phyloP scores from a whole-genome alignment of 1,284 basidiomycete species.

The Irpex sp. region DNA sequence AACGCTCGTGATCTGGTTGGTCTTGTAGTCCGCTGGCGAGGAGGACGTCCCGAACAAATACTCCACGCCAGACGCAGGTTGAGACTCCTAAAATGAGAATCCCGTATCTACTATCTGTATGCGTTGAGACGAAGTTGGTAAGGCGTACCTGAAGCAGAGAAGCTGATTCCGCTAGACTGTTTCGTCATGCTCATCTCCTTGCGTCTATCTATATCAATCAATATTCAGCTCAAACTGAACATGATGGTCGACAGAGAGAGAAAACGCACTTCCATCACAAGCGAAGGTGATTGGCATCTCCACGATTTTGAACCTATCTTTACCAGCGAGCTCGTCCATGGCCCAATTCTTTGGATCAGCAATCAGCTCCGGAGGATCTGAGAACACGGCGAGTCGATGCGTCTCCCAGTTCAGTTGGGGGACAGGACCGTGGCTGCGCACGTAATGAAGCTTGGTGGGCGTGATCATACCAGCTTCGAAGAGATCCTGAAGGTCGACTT shows the following conservation, averaged over 20 bases:
- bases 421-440: constrained; percentile 22
- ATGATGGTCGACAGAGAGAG: too few species aligned
- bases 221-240: too few species aligned
- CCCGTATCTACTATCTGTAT: background rate
- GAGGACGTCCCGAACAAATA: constrained; percentile 19
- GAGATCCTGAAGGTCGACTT: constrained; percentile 15
- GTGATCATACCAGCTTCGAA: constrained; percentile 22
- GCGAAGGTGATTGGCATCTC: constrained; percentile 23
- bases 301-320: constrained; percentile 11
- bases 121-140: background rate
- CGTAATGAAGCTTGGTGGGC: constrained; percentile 22
- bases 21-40: constrained; percentile 17
- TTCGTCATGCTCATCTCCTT: constrained; percentile 24
- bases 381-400: constrained; percentile 15
- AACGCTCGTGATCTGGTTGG: constrained; percentile 16
- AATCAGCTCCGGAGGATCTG: constrained; percentile 12
- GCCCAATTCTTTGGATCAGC: constrained; percentile 17
- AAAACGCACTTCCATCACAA: constrained; percentile 21
- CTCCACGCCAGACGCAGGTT: constrained; percentile 20
- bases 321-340: constrained; percentile 20
- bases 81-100: constrained; percentile 11
- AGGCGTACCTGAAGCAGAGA: constrained; percentile 16
- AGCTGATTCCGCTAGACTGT: constrained; percentile 18
- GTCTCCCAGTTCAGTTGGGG: constrained; percentile 22
- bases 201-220: constrained; percentile 14